Conservation (phyloP, 1,284 basidiomycete species). For the Fomitopsis pinicola region DNA sequence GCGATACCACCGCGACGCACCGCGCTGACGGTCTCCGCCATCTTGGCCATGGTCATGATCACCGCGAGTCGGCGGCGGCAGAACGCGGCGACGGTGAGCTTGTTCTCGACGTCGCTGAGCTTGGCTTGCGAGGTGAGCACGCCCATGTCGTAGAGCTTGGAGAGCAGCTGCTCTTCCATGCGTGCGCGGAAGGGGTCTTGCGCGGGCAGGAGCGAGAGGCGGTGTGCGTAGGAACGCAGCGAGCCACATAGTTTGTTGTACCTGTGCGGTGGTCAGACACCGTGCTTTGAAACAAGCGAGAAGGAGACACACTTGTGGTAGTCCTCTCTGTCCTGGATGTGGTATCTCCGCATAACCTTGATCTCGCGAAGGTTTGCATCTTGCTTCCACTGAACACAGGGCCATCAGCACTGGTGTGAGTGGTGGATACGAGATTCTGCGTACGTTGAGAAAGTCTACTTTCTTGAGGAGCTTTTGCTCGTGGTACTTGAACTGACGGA, state of each 20-base stretch:
- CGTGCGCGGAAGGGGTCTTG: constrained; percentile 86
- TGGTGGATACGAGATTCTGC: constrained; percentile 15
- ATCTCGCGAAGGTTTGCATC: constrained; percentile 91
- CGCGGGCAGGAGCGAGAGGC: constrained; percentile 83
- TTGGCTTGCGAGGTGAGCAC: constrained; percentile 80
- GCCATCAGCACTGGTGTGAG: not conserved
- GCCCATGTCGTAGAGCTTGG: constrained; percentile 98
- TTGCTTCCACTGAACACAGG: constrained; percentile 81
- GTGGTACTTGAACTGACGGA: constrained; percentile 91
- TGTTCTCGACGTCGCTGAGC: constrained; percentile 90
- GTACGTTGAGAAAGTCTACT: constrained; percentile 87
- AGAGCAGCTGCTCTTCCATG: constrained; percentile 85
- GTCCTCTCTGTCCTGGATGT: constrained; percentile 92
- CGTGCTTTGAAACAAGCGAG: not conserved
- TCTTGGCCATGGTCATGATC: constrained; percentile 89
- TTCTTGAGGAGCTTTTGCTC: constrained; percentile 94
- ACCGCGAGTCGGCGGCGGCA: constrained; percentile 91
- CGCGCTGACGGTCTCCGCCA: constrained; percentile 94
- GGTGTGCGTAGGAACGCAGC: constrained; percentile 82
- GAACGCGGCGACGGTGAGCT: constrained; percentile 93
- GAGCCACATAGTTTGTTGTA: constrained; percentile 97
- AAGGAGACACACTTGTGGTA: constrained; percentile 75
- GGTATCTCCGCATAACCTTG: constrained; percentile 94
- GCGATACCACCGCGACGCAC: constrained; percentile 44
- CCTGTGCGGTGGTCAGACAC: constrained; percentile 34